Conservation (phyloP, 2,329 filamentous ascomycete genomes). For the Scleromitrula shiraiana region DNA sequence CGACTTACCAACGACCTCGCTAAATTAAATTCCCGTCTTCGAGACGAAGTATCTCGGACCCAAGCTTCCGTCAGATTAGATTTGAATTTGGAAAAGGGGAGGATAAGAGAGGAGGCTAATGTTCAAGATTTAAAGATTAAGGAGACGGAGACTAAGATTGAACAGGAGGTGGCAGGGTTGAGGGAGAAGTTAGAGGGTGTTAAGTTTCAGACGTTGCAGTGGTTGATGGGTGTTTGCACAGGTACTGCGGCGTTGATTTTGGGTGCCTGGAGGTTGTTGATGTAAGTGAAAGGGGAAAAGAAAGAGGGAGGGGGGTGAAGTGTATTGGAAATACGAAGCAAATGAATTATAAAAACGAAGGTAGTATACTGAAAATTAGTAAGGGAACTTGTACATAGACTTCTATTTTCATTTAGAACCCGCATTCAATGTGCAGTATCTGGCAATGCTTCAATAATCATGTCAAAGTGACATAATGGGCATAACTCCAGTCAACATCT, state of each 20-base stretch:
- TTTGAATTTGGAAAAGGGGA: conserved; percentile 91
- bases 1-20: conserved; percentile 89
- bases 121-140: conserved; percentile 97
- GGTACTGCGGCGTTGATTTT: conserved; percentile 59
- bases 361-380: too few species aligned
- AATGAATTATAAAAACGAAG: too few species aligned
- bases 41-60: conserved; percentile 90
- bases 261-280: conserved; percentile 63
- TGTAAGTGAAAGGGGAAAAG: conserved; percentile 37
- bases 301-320: not conserved
- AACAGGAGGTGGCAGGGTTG: conserved; percentile 89
- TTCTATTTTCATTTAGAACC: too few species aligned
- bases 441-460: too few species aligned
- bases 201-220: conserved; percentile 96
- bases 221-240: conserved; percentile 82
- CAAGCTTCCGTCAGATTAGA: conserved; percentile 90
- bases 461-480: too few species aligned
- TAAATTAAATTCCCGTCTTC: conserved; percentile 79
- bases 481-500: too few species aligned
- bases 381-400: too few species aligned
- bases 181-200: conserved; percentile 91
- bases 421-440: too few species aligned
- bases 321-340: not conserved
- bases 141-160: conserved; percentile 96
- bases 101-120: conserved; percentile 93